phyloP scores from a whole-genome alignment of 192 early-diverging fungal genomes.

The Coemansia guatemalensis region DNA sequence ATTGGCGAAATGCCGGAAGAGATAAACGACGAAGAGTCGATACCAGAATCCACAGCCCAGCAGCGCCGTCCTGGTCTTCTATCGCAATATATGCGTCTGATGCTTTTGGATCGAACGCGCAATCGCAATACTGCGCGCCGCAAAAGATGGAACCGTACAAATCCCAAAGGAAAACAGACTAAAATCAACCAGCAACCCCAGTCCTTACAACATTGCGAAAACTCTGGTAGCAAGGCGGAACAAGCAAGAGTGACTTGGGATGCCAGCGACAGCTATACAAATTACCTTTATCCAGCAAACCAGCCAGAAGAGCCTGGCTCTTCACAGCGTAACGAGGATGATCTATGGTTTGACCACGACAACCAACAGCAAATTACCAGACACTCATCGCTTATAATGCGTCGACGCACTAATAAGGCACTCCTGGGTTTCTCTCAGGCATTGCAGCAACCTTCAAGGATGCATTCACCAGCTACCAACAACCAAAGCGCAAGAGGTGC shows the following conservation, averaged over 20 bases:
- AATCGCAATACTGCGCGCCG: conserved; percentile 1
- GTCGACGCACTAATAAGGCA: conserved; percentile 8
- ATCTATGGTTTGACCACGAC: background rate
- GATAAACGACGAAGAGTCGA: conserved; percentile 3
- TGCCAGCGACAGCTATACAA: background rate
- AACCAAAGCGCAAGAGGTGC: background rate
- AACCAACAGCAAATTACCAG: background rate
- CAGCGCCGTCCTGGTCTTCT: conserved; percentile 31
- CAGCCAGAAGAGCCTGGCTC: background rate
- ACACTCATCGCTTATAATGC: background rate
- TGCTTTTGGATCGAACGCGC: conserved; percentile 31
- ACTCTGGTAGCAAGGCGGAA: background rate
- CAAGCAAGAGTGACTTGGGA: background rate
- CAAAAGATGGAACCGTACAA: background rate
- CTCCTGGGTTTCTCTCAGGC: background rate
- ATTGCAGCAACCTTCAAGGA: conserved; percentile 5
- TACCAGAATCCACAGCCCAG: background rate
- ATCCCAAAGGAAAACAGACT: background rate
- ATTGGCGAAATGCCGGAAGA: background rate
- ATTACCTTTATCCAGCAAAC: background rate
- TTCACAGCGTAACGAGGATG: background rate
- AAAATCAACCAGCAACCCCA: conserved; percentile 1
- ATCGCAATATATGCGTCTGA: conserved; percentile 36
- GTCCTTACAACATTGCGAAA: background rate
- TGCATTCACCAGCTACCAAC: background rate